Evolutionary conservation across 177 flowering plant genomes (phyloP).

Genomic region (Telopea speciosissima): DNA sequence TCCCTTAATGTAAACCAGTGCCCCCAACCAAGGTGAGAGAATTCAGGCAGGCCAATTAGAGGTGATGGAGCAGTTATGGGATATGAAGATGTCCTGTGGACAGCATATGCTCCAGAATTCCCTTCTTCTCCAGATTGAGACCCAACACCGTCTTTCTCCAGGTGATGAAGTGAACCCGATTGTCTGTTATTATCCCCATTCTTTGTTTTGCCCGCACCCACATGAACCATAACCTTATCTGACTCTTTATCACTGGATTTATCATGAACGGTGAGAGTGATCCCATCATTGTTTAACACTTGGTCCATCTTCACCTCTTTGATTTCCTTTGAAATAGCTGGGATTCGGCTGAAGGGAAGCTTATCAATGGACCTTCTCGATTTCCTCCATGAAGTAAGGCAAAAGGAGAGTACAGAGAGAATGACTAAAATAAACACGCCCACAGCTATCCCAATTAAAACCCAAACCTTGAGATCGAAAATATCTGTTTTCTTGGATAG

Average conservation of each 20-base stretch:
- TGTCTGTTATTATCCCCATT: constrained; percentile 54
- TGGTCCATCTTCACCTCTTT: constrained; percentile 65
- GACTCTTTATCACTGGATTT: constrained; percentile 66
- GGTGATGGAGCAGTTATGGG: constrained; percentile 72
- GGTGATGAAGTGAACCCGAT: constrained; percentile 60
- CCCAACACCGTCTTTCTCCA: constrained; percentile 47
- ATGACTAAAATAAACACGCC: constrained; percentile 44
- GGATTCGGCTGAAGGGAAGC: constrained; percentile 44
- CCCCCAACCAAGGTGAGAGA: constrained; percentile 93
- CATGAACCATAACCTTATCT: constrained; percentile 57
- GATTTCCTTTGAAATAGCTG: constrained; percentile 50
- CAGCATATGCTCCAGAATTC: constrained; percentile 41
- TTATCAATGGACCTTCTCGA: constrained; percentile 32
- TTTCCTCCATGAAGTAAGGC: constrained; percentile 53
- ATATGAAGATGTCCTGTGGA: constrained; percentile 50
- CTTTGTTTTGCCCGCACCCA: constrained; percentile 42
- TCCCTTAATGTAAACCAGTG: constrained; percentile 93
- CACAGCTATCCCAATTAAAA: constrained; percentile 45
- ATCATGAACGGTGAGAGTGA: constrained; percentile 33
- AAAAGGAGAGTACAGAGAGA: constrained; percentile 41
- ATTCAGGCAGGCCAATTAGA: constrained; percentile 67
- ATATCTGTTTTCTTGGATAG: constrained; percentile 40
- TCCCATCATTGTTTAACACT: constrained; percentile 34
- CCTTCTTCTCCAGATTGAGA: constrained; percentile 77
- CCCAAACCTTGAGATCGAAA: constrained; percentile 64